phyloP scores from a whole-genome alignment of 73 alveolate species.

The Tetrahymena malaccensis region DNA sequence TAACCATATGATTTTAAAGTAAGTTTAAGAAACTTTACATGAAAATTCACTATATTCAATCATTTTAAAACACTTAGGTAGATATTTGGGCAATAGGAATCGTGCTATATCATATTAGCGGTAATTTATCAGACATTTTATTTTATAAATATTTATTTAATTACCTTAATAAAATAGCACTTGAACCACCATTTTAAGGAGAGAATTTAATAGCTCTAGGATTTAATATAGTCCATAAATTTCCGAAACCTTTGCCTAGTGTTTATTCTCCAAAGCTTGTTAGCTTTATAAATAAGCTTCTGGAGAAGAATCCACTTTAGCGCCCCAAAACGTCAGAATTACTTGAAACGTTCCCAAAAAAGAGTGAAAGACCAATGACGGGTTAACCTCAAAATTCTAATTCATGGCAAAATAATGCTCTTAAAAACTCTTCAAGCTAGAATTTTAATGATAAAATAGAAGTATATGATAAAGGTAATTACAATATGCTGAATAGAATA shows the following conservation, averaged over 20 bases:
- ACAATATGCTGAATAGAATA: neutral
- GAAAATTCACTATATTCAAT: neutral
- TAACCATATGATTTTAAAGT: conserved; percentile 85
- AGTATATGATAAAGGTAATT: neutral
- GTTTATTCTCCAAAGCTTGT: neutral
- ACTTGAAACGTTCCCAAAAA: neutral
- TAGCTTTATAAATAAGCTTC: neutral
- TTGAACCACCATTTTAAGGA: neutral
- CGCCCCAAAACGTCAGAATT: neutral
- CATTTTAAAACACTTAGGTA: neutral
- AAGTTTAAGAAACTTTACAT: neutral
- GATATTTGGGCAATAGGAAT: neutral
- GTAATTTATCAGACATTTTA: neutral
- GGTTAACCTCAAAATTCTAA: neutral
- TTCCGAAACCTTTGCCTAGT: neutral
- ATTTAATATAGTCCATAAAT: neutral
- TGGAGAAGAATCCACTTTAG: neutral
- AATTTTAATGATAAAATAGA: neutral
- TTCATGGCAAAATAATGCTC: neutral
- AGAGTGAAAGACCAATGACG: neutral
- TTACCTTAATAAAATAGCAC: neutral
- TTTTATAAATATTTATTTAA: neutral
- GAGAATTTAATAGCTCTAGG: neutral
- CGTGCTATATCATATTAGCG: neutral
- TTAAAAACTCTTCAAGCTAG: neutral